These are phyloP conservation scores for Clarireedia hainanense DNA, from an alignment of 2,329 filamentous ascomycete species.

Conservation along the genomic window DNA sequence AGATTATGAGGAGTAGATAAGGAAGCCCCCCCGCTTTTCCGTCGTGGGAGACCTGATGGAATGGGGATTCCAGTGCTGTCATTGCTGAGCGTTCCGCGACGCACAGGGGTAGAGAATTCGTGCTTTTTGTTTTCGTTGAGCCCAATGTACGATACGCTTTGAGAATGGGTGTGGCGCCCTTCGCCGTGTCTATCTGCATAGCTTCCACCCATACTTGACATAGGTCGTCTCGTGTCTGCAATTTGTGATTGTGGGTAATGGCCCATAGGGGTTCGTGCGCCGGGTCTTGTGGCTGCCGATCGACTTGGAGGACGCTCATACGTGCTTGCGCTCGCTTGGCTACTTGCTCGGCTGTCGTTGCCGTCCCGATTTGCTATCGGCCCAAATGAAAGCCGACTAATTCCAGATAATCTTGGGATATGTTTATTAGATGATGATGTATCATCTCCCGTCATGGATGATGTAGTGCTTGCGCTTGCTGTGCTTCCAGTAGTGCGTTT, in stretches of 20 bases:
- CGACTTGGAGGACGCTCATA: conserved; percentile 25
- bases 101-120: conserved; percentile 33
- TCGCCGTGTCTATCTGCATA: conserved; percentile 21
- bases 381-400: conserved; percentile 56
- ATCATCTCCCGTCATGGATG: conserved; percentile 23
- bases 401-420: conserved; percentile 50
- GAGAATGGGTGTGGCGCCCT: conserved; percentile 26
- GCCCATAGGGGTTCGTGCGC: conserved; percentile 28
- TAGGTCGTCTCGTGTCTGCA: conserved; percentile 26
- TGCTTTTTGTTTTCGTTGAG: conserved; percentile 23
- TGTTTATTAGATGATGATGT: conserved; percentile 38
- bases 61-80: conserved; percentile 38
- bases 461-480: conserved; percentile 16
- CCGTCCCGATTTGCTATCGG: conserved; percentile 46
- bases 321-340: background rate
- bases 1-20: conserved; percentile 12
- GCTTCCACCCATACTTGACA: conserved; percentile 27
- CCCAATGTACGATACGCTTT: conserved; percentile 27
- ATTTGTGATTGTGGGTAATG: conserved; percentile 28
- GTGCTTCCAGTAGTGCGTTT: conserved; percentile 55
- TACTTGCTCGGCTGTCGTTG: conserved; percentile 12
- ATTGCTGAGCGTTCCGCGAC: conserved; percentile 31
- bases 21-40: conserved; percentile 40
- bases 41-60: conserved; percentile 37
- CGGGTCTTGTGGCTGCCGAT: conserved; percentile 25